These are phyloP conservation scores for Potentilla sterilis DNA, from an alignment of 306 rosid genomes.

Conservation along the genomic window DNA sequence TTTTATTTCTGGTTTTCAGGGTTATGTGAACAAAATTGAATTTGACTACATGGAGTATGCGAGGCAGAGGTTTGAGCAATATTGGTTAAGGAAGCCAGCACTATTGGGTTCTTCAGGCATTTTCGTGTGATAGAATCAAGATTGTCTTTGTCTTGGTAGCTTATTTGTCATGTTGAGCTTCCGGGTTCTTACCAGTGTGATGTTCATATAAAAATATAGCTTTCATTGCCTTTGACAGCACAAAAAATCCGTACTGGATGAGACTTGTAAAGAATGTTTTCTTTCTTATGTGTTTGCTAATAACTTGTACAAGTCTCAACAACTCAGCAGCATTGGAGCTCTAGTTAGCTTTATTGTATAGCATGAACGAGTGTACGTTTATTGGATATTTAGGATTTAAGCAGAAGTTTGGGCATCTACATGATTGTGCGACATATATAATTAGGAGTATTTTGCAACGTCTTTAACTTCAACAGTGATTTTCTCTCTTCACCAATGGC, in stretches of 20 bases:
- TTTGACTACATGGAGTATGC: slow-evolving; percentile 85
- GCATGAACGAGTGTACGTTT: neutral
- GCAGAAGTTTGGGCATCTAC: neutral
- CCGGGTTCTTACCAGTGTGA: neutral
- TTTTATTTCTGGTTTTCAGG: slow-evolving; percentile 45
- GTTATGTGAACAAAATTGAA: slow-evolving; percentile 75
- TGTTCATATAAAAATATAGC: slow-evolving; percentile 2
- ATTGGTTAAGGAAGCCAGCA: slow-evolving; percentile 50
- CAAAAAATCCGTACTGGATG: neutral
- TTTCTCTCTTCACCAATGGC: neutral
- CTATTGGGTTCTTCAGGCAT: slow-evolving; percentile 38
- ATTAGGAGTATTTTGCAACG: neutral
- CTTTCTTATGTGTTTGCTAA: neutral
- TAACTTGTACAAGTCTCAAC: neutral
- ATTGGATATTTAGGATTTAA: neutral
- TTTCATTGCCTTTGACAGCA: neutral
- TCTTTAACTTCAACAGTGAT: neutral
- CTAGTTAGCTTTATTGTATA: neutral
- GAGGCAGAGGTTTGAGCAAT: slow-evolving; percentile 79
- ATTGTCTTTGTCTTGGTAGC: neutral
- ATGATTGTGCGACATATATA: neutral
- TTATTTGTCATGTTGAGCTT: neutral
- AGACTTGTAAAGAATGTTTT: slow-evolving; percentile 12
- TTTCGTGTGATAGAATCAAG: neutral
- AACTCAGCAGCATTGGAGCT: neutral